These are phyloP conservation scores for Trapa bicornis DNA, from an alignment of 345 rosid species.

Conservation along the genomic window DNA sequence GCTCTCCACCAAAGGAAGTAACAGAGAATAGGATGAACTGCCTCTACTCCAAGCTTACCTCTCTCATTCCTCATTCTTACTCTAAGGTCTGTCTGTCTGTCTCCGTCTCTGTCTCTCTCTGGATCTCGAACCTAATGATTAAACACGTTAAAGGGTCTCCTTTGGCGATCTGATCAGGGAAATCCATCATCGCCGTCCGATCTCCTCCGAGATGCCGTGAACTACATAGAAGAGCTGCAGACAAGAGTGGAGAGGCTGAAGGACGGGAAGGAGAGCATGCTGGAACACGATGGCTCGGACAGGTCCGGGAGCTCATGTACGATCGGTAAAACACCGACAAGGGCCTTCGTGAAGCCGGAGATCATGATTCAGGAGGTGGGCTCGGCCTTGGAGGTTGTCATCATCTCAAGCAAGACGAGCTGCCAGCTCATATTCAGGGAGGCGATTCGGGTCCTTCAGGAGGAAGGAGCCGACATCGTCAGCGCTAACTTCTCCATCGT, in stretches of 20 bases:
- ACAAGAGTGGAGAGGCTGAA: conserved; percentile 34
- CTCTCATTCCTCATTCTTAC: conserved; percentile 29
- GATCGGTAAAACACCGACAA: neutral
- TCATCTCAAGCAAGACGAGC: conserved; percentile 7
- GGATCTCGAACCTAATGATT: too few relatives aligned
- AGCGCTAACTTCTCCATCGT: neutral
- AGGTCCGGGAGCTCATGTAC: neutral
- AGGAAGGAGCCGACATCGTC: conserved; percentile 14
- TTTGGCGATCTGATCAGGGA: neutral
- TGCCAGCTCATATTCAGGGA: conserved; percentile 9
- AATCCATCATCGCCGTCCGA: conserved; percentile 10
- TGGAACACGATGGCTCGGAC: neutral
- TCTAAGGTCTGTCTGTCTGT: conserved; percentile 18
- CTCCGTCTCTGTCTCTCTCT: too few relatives aligned
- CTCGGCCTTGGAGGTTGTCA: conserved; percentile 9
- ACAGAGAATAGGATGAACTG: conserved; percentile 27
- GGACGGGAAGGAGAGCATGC: conserved; percentile 12
- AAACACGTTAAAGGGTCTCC: too few relatives aligned
- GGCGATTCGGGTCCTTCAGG: conserved; percentile 11
- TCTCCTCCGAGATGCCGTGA: conserved; percentile 36
- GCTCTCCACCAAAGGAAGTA: neutral
- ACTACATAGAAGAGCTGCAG: conserved; percentile 41
- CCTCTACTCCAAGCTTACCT: conserved; percentile 35
- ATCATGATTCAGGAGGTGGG: conserved; percentile 8
- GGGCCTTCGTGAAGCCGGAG: neutral